These are phyloP conservation scores for Amylocystis lapponica DNA, from an alignment of 768 basidiomycete genomes.

Conservation along the genomic window DNA sequence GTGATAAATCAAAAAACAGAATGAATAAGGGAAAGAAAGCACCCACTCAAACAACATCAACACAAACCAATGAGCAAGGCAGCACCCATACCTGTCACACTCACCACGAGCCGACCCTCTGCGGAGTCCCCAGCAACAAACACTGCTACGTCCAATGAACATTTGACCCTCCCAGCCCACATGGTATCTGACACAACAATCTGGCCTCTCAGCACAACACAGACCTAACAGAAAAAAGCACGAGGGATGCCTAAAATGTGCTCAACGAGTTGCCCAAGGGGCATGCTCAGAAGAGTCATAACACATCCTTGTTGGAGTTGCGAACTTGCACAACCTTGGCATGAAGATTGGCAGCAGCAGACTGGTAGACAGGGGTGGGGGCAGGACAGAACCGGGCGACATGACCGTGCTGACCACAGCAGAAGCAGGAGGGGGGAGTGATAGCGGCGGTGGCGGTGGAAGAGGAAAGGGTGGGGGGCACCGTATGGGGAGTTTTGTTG, in stretches of 20 bases:
- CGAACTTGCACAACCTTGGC: neutral
- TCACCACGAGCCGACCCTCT: neutral
- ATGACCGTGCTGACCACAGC: neutral
- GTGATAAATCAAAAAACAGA: neutral
- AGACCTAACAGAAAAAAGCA: neutral
- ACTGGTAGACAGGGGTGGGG: neutral
- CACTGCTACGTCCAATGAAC: neutral
- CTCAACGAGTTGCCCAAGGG: neutral
- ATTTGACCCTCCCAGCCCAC: neutral
- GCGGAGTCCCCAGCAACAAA: neutral
- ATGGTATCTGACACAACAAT: neutral
- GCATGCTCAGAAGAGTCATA: neutral
- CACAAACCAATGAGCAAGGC: neutral
- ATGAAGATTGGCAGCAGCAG: neutral
- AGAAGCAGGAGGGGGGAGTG: neutral
- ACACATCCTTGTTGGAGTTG: neutral
- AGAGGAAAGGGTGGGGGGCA: no score
- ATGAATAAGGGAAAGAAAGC: neutral
- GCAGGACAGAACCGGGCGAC: neutral
- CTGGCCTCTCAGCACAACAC: neutral
- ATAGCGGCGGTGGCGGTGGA: neutral
- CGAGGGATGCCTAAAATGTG: no score
- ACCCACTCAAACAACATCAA: neutral
- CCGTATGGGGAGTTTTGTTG: neutral
- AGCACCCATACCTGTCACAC: neutral